Conservation (phyloP, 116 monocot genomes). For the Thalassia testudinum region DNA sequence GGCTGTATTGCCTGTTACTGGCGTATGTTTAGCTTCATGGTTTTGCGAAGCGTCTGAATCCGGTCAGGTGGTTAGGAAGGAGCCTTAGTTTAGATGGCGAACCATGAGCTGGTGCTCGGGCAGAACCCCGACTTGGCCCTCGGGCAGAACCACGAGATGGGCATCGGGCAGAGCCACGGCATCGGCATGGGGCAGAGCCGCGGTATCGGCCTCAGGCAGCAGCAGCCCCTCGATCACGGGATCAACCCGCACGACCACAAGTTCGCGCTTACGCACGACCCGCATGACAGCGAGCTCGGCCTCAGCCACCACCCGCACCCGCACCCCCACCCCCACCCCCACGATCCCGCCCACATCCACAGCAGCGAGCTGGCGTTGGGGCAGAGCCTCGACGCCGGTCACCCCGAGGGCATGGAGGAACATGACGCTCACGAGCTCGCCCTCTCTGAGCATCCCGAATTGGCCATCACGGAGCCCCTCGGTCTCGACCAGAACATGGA, state of each 20-base stretch:
- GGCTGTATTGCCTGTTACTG: too few species aligned
- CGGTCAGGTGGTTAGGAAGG: not conserved
- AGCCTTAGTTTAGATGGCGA: slow-evolving; percentile 19
- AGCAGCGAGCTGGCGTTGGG: slow-evolving; percentile 60
- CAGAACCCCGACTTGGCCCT: slow-evolving; percentile 11
- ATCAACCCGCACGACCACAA: slow-evolving; percentile 30
- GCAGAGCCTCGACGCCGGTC: slow-evolving; percentile 35
- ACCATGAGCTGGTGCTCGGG: slow-evolving; percentile 31
- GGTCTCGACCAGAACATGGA: slow-evolving; percentile 27
- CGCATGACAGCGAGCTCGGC: slow-evolving; percentile 26
- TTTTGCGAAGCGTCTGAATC: too few species aligned
- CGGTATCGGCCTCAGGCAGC: slow-evolving; percentile 24
- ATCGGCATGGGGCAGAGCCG: slow-evolving; percentile 31
- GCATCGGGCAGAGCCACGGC: slow-evolving; percentile 26
- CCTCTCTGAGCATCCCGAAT: slow-evolving; percentile 46
- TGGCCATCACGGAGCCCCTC: slow-evolving; percentile 56
- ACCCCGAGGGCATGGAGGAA: slow-evolving; percentile 11
- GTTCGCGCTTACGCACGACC: slow-evolving; percentile 25
- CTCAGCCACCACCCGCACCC: slow-evolving; percentile 41
- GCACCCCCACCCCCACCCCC: slow-evolving; percentile 6
- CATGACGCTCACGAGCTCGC: slow-evolving; percentile 31
- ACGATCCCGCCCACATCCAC: slow-evolving; percentile 10
- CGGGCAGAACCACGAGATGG: slow-evolving; percentile 17
- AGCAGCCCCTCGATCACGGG: slow-evolving; percentile 10
- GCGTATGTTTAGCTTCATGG: too few species aligned